A percentile compares a stretch with the other conserved stretches of the same genome.
Conservation (phyloP, 345 rosid species). For the Viola odorata region DNA sequence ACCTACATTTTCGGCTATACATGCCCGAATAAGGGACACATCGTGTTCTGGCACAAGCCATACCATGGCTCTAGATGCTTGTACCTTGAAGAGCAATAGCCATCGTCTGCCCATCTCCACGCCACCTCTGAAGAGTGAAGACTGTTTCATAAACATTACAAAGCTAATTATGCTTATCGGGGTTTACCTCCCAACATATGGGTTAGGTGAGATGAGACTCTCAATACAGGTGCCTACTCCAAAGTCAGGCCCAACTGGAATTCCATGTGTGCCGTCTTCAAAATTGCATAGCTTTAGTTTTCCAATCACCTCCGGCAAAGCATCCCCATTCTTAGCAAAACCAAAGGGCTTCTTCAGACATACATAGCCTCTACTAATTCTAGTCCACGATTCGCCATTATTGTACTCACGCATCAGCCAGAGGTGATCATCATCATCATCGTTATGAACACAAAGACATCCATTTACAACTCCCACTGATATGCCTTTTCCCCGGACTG, state of each 20-base stretch:
- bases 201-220: too few species aligned
- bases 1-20: too few species aligned
- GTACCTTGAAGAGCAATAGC: too few species aligned
- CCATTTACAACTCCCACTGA: neutral
- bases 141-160: too few species aligned
- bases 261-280: slow-evolving; percentile 18
- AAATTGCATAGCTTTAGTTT: slow-evolving; percentile 32
- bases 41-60: too few species aligned
- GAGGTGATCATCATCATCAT: slow-evolving; percentile 1
- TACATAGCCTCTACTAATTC: slow-evolving; percentile 23
- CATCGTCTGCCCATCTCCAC: too few species aligned
- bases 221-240: slow-evolving; percentile 41
- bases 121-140: too few species aligned
- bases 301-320: slow-evolving; percentile 32
- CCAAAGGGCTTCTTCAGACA: slow-evolving; percentile 33
- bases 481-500: too few species aligned
- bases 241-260: slow-evolving; percentile 25
- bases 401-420: slow-evolving; percentile 8
- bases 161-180: too few species aligned
- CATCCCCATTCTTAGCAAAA: slow-evolving; percentile 24
- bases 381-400: slow-evolving; percentile 20
- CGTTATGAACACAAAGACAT: neutral
- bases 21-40: too few species aligned
- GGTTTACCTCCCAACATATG: too few species aligned
- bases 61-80: too few species aligned